These are phyloP conservation scores for Paracamarosporium sp. DNA, from an alignment of 2,329 filamentous ascomycete species.

Conservation along the genomic window DNA sequence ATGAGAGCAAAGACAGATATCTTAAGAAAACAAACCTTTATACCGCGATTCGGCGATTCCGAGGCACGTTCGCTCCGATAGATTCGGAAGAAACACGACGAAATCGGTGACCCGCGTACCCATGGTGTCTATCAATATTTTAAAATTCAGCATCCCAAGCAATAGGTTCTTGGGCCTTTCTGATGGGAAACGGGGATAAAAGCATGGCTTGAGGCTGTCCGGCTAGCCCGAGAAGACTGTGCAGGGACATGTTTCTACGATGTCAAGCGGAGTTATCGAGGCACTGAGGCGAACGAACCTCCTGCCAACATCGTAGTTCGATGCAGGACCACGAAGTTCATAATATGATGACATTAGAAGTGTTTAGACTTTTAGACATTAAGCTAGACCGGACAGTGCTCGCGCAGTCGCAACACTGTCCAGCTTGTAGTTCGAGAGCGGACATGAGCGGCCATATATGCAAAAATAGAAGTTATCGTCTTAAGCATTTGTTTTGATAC, in stretches of 20 bases:
- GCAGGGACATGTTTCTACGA: neutral
- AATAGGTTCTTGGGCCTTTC: neutral
- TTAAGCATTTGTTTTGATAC: too few relatives aligned
- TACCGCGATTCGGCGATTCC: neutral
- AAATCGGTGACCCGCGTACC: neutral
- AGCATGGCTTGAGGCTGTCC: neutral
- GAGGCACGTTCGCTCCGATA: too few relatives aligned
- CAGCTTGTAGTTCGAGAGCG: too few relatives aligned
- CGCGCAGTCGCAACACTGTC: neutral
- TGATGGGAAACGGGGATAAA: neutral
- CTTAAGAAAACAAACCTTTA: neutral
- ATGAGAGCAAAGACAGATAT: slow-evolving; percentile 14
- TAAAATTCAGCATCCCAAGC: neutral
- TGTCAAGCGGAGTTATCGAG: neutral
- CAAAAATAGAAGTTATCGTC: too few relatives aligned
- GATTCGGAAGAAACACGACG: neutral
- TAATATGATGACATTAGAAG: neutral
- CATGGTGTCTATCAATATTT: neutral
- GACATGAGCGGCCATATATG: neutral
- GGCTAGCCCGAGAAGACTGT: neutral
- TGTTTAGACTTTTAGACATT: neutral
- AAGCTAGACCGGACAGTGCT: neutral
- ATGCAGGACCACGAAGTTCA: neutral
- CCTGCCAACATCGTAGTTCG: neutral
- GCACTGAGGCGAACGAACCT: neutral